phyloP scores from a whole-genome alignment of 2,329 filamentous ascomycete species.

The Colletotrichum camelliae region DNA sequence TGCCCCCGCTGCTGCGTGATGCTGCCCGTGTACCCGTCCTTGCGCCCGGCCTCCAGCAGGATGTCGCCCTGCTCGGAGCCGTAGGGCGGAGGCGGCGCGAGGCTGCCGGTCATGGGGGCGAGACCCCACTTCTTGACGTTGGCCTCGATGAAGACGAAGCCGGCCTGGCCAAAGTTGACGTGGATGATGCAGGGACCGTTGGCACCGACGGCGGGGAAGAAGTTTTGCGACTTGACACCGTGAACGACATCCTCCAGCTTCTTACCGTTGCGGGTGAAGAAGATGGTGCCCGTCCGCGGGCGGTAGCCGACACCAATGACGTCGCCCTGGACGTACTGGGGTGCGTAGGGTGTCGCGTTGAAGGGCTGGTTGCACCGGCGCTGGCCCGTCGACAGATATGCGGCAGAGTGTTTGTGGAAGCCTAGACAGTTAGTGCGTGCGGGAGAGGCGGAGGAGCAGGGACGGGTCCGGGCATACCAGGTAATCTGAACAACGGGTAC shows the following conservation, averaged over 20 bases:
- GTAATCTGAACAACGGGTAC: slow-evolving; percentile 91
- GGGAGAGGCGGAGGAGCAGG: background rate
- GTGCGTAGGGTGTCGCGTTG: slow-evolving; percentile 77
- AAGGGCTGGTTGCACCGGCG: slow-evolving; percentile 96
- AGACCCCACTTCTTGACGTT: slow-evolving; percentile 99
- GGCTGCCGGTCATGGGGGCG: slow-evolving; percentile 91
- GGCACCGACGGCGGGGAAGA: slow-evolving; percentile 96
- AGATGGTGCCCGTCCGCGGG: slow-evolving; percentile 91
- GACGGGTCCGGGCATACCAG: slow-evolving; percentile 66
- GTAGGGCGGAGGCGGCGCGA: slow-evolving; percentile 95
- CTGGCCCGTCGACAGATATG: slow-evolving; percentile 86
- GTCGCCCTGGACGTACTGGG: slow-evolving; percentile 87
- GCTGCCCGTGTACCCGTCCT: slow-evolving; percentile 57
- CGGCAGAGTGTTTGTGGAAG: slow-evolving; percentile 90
- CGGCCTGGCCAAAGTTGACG: slow-evolving; percentile 97
- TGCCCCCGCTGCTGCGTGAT: slow-evolving; percentile 50
- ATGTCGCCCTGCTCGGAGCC: slow-evolving; percentile 98
- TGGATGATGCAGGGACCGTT: slow-evolving; percentile 92
- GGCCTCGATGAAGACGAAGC: slow-evolving; percentile 98
- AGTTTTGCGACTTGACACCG: slow-evolving; percentile 92
- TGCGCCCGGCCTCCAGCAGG: slow-evolving; percentile 82
- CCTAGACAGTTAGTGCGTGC: slow-evolving; percentile 52
- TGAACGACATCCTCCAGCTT: slow-evolving; percentile 94
- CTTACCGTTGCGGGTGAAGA: slow-evolving; percentile 98
- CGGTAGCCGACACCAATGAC: slow-evolving; percentile 96